These are phyloP conservation scores for Brassica juncea DNA, from an alignment of 345 rosid genomes.

Conservation along the genomic window DNA sequence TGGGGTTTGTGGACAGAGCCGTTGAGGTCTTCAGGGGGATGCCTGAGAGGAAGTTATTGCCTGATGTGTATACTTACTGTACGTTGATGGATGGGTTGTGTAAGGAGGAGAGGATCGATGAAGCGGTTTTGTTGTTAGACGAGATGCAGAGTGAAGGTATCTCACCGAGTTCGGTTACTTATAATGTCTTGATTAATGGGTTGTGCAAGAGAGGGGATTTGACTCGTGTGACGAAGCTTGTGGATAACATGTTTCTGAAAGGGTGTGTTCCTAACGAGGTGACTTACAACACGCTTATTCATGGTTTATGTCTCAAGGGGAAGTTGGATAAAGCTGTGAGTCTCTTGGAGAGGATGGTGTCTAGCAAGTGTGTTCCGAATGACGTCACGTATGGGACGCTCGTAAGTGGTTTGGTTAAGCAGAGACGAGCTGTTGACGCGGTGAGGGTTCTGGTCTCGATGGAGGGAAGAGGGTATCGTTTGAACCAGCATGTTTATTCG, in stretches of 20 bases:
- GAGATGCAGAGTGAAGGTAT: constrained; percentile 97
- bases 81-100: constrained; percentile 96
- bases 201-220: constrained; percentile 83
- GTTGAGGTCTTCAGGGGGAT: constrained; percentile 71
- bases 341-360: constrained; percentile 79
- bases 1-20: constrained; percentile 71
- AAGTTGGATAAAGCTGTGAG: constrained; percentile 80
- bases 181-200: constrained; percentile 80
- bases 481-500: constrained; percentile 70
- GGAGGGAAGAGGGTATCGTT: constrained; percentile 73
- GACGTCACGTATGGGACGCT: constrained; percentile 81
- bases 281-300: constrained; percentile 88
- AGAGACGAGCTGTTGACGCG: constrained; percentile 62
- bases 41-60: constrained; percentile 55
- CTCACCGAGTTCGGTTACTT: constrained; percentile 61
- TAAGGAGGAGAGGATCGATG: constrained; percentile 73
- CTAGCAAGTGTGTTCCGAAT: constrained; percentile 68
- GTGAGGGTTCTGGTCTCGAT: constrained; percentile 51
- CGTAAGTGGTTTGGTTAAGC: constrained; percentile 81
- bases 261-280: constrained; percentile 79
- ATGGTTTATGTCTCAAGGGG: constrained; percentile 82
- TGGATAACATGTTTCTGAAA: constrained; percentile 90
- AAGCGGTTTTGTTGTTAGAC: constrained; percentile 79
- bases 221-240: constrained; percentile 71
- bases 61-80: constrained; percentile 81